A percentile compares a stretch with the other conserved stretches of the same genome.
Conservation (phyloP, 2,329 filamentous ascomycete genomes). For the Cladophialophora bantiana region DNA sequence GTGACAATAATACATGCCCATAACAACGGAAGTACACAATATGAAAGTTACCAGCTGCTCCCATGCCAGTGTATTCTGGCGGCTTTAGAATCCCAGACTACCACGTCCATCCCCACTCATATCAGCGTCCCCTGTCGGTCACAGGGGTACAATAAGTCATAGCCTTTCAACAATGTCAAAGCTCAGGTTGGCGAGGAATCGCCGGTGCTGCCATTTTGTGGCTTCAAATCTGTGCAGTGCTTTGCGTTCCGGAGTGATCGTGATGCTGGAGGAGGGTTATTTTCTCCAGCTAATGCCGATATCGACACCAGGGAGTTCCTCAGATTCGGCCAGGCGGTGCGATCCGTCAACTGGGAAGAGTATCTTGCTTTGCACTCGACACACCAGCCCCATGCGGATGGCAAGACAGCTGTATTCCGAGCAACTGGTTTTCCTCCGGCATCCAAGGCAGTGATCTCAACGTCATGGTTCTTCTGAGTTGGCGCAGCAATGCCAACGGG, state of each 20-base stretch:
- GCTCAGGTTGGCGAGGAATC: background rate
- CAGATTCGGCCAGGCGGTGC: background rate
- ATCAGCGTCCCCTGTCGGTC: constrained; percentile 1
- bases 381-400: constrained; percentile 10
- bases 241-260: background rate
- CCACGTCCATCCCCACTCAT: background rate
- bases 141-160: constrained; percentile 8
- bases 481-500: constrained; percentile 5
- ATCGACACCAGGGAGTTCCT: constrained; percentile 5
- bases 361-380: constrained; percentile 6
- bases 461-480: background rate
- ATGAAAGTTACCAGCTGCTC: constrained; percentile 1
- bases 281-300: background rate
- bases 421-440: background rate
- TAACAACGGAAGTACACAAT: constrained; percentile 4
- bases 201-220: background rate
- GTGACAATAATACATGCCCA: background rate
- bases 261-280: background rate
- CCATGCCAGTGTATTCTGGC: background rate
- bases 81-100: background rate
- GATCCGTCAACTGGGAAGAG: background rate
- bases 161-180: constrained; percentile 5
- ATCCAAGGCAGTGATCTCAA: background rate
- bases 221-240: background rate
- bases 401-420: constrained; percentile 1